Base-by-base conservation (phyloP, 768 basidiomycete genomes). In the Coprinopsis strossmayeri region DNA sequence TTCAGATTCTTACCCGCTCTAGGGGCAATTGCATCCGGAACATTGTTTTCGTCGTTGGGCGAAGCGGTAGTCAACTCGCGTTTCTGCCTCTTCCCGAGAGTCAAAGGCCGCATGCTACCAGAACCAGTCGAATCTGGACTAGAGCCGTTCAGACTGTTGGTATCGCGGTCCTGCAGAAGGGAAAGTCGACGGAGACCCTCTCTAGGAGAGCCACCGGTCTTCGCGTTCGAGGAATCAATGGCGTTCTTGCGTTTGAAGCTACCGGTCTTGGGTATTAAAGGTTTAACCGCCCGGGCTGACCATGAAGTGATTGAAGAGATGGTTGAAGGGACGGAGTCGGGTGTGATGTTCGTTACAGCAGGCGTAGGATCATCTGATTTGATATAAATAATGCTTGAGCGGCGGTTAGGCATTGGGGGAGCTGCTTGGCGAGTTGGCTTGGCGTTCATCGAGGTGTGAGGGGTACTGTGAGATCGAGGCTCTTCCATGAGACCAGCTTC, bases 371-470 rank as follows among this genome's bases (percentile, higher is more conserved):
- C 69, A 53, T 78, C 75, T 45, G 82, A 80, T 67, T 73, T 79
- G 58, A 82, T 77, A 64, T 84, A 82, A 50, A 75, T 66, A 63
- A 84, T 79, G 57, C 78, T 81, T 47, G 83, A 79, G 57, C 77
- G 77, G 55, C 34, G 20, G 49, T 43, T 73, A 40, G 66, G 64
- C 50, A 72, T 52, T 41, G 71, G 66, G 26, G 69, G 61, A n/a
- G 68, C 65, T 7, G 65, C 61, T 44, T 61, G 60, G 37, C 61
- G 63, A 35, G 49, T 55, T 20, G 64, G 59, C 53, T 68, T 73
- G 34, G 60, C 59, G 34, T 68, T 59, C 49, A 69, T 63, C 20
- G 63, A 67, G 52, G 77, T 78, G 55, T 78, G 77, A 1, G 83
- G 83, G 0, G 84, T 85, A 59, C 82, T 85, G 60, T 83, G 74